Base-by-base conservation (phyloP, 192 early-diverging fungal genomes). In the Funneliformis mosseae region DNA sequence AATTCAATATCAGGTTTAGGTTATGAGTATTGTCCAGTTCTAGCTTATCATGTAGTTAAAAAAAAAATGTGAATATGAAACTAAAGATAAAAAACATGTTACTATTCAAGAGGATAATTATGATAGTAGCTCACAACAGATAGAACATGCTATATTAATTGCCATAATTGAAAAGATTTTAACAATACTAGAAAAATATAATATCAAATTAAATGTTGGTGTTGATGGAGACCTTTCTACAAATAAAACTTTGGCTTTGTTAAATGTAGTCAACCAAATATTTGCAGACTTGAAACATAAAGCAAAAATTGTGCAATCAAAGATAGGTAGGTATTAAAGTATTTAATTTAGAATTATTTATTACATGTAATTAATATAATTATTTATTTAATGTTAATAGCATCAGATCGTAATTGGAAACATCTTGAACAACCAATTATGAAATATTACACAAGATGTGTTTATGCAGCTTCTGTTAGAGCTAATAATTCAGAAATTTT, bases 141-240 rank as follows among this genome's bases (percentile, higher is more conserved):
- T 71, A 8, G n/a, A 71, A n/a, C n/a, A 71, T 16, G 14, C 42
- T 39, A 71, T 71, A 0, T 18, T 71, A 43, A 71, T 71, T 23
- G n/a, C 69, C 43, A 71, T 71, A 43, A 8, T 27, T 43, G 16
- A 71, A 71, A 71, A 71, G 43, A 16, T 71, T 71, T 18, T 42
- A 23, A 1, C n/a, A 71, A 16, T 71, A 71, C 43, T 45, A 23
- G 39, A 71, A 16, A 0, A 39, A 45, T 71, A 71, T 45, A 71
- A 71, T 71, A 71, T 71, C 16, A 71, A 70, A 45, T 71, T 71
- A 71, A 71, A 71, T 45, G n/a, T 71, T 71, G 69, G 7, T 28
- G 41, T 71, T 45, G 42, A 71, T 71, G 4, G 39, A 43, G 41
- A 71, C 21, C 69, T 71, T 71, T 71, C 4, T 18, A 71, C 69